These are phyloP conservation scores for Umbilicus rupestris DNA, from an alignment of 164 flowering plant genomes.

Conservation along the genomic window DNA sequence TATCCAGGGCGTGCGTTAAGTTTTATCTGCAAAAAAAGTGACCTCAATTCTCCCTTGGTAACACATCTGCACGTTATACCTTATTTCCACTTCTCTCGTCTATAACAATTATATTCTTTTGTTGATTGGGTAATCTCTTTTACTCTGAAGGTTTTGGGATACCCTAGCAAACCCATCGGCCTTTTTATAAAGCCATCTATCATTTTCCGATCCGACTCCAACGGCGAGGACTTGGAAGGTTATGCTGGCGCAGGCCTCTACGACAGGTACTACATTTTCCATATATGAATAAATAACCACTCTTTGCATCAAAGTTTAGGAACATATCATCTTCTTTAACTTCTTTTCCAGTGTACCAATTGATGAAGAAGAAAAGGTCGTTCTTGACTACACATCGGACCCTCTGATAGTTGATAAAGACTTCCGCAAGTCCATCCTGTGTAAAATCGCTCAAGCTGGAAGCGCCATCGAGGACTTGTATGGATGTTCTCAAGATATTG, in stretches of 20 bases:
- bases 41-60: conserved; percentile 75
- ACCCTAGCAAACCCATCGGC: conserved; percentile 94
- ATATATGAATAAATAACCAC: background rate
- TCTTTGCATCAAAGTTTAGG: background rate
- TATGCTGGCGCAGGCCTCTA: conserved; percentile 99
- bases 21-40: conserved; percentile 69
- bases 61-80: conserved; percentile 1
- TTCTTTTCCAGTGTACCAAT: conserved; percentile 63
- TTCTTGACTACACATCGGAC: conserved; percentile 76
- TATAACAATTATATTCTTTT: background rate
- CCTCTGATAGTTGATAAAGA: conserved; percentile 45
- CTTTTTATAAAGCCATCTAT: conserved; percentile 81
- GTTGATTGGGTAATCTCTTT: background rate
- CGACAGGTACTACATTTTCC: conserved; percentile 51
- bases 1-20: conserved; percentile 98
- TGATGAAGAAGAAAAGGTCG: conserved; percentile 85
- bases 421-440: conserved; percentile 56
- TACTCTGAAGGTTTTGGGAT: conserved; percentile 62
- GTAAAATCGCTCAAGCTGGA: conserved; percentile 76
- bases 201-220: conserved; percentile 93
- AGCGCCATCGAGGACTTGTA: conserved; percentile 74
- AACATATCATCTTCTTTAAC: background rate
- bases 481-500: conserved; percentile 91
- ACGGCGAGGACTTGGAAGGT: conserved; percentile 97
- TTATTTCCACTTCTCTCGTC: background rate